Base-by-base conservation (phyloP, 768 basidiomycete genomes). In the Auricularia sp. region DNA sequence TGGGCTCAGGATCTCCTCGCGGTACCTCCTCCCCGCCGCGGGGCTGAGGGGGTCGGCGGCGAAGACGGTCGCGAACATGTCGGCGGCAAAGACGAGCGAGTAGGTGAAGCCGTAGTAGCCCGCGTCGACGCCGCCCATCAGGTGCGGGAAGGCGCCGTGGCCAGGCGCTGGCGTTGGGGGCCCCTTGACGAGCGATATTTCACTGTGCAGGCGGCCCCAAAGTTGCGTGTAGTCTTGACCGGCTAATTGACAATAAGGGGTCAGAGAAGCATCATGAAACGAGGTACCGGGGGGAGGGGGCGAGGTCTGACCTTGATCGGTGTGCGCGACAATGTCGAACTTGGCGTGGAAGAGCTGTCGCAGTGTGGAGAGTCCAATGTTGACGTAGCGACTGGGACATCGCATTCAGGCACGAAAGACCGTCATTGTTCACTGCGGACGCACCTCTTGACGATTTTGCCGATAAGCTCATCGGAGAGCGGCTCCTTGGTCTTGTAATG, bases 291-390 rank as follows among this genome's bases (percentile, higher is more conserved):
- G 63, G 37, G 24, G 45, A 51, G 39, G 33, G 33, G n/a, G 16
- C 1, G 54, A 5, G 35, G 1, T 7, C 5, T 29, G 34, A 11
- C 37, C 36, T 47, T 35, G 4, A 3, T 85, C 83, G 1, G 84
- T 87, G 74, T 90, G 89, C 6, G 90, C 84, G 70, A 85, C 83
- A 69, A 89, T 80, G 73, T 92, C 90, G 68, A 85, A 90, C 69
- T 84, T 85, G 66, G 86, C 90, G 70, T 90, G 92, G 81, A 92
- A 93, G 6, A 94, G 77, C 72, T 94, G 92, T 34, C 89, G 84
- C 10, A 92, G 80, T 74, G 89, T 90, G 75, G 85, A 90, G 36
- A 94, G 75, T 6, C 92, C 93, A 45, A 90, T 83, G 65, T 93
- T 91, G 66, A 90, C 87, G 66, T 92, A 91, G 47, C 79, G 79